Percentiles rank a stretch among this genome's conserved stretches.
phyloP scores from a whole-genome alignment of 176 grass and related monocot species.

The Oryza longistaminata region DNA sequence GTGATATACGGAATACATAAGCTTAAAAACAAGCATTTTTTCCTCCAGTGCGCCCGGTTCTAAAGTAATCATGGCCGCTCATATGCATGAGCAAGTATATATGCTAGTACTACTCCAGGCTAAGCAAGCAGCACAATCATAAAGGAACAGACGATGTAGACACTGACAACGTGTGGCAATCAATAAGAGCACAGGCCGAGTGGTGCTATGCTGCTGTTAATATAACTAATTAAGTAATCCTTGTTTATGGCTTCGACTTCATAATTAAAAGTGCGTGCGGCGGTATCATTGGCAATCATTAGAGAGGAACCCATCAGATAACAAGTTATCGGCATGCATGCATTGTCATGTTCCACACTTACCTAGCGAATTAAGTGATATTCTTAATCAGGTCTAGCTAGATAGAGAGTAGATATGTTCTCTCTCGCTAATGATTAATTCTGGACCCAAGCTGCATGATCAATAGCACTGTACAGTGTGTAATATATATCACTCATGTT shows the following conservation, averaged over 20 bases:
- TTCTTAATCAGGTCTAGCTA: slow-evolving; percentile 33
- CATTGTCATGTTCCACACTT: slow-evolving; percentile 39
- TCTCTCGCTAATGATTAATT: slow-evolving; percentile 53
- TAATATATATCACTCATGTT: background rate
- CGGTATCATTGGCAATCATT: slow-evolving; percentile 60
- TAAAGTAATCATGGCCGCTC: slow-evolving; percentile 39
- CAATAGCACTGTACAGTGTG: background rate
- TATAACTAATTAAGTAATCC: slow-evolving; percentile 28
- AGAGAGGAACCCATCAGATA: slow-evolving; percentile 33
- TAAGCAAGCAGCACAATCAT: slow-evolving; percentile 40
- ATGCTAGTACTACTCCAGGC: slow-evolving; percentile 38
- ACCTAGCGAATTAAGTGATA: slow-evolving; percentile 36
- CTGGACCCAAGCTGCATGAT: slow-evolving; percentile 9
- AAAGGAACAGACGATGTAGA: slow-evolving; percentile 40
- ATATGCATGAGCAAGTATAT: slow-evolving; percentile 36
- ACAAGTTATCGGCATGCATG: slow-evolving; percentile 39
- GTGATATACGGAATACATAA: background rate
- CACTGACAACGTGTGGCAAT: slow-evolving; percentile 35
- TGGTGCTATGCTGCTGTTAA: slow-evolving; percentile 31
- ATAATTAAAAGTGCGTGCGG: slow-evolving; percentile 47
- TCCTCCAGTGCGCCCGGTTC: slow-evolving; percentile 20
- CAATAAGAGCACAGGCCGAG: slow-evolving; percentile 19
- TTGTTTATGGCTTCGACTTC: slow-evolving; percentile 44
- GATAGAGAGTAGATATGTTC: slow-evolving; percentile 31
- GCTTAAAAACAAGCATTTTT: background rate